Evolutionary conservation across 1,139 yeast species (phyloP).

Genomic region (Pichia sp.): DNA sequence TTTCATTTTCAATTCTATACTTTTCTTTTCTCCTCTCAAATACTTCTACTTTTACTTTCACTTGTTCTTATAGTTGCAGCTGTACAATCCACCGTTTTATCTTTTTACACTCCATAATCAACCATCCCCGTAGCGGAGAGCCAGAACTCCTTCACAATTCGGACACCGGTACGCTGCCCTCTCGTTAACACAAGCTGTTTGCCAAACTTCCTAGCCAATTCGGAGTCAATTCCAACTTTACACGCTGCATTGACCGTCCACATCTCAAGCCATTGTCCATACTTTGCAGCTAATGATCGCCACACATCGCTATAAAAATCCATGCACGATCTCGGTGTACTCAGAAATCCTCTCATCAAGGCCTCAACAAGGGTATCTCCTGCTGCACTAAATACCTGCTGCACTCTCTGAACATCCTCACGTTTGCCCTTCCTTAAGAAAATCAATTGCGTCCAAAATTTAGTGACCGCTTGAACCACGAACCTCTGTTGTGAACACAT

Average conservation of each 20-base stretch:
- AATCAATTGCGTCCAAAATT: slow-evolving; percentile 60
- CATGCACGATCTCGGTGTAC: slow-evolving; percentile 54
- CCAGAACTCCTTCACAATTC: slow-evolving; percentile 61
- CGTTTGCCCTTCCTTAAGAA: slow-evolving; percentile 45
- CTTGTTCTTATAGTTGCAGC: not conserved
- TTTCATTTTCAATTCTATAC: not conserved
- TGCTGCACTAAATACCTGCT: slow-evolving; percentile 30
- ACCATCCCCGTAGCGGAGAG: slow-evolving; percentile 42
- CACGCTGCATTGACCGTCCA: slow-evolving; percentile 38
- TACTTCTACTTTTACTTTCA: not conserved
- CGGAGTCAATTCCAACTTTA: slow-evolving; percentile 27
- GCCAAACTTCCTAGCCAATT: slow-evolving; percentile 29
- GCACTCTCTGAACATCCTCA: slow-evolving; percentile 37
- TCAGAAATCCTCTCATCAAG: slow-evolving; percentile 29
- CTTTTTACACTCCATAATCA: slow-evolving; percentile 30
- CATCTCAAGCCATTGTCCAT: slow-evolving; percentile 38
- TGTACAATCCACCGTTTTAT: not conserved
- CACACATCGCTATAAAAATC: slow-evolving; percentile 52
- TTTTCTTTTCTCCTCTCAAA: not conserved
- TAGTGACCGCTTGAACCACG: slow-evolving; percentile 51
- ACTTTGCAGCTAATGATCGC: slow-evolving; percentile 45
- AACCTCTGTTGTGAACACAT: slow-evolving; percentile 52
- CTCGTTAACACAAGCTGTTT: slow-evolving; percentile 54
- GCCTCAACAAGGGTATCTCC: slow-evolving; percentile 34
- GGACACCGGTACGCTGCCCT: slow-evolving; percentile 55